Base-by-base conservation (phyloP, 495 filamentous ascomycete genomes). In the Penicillium pulvis region DNA sequence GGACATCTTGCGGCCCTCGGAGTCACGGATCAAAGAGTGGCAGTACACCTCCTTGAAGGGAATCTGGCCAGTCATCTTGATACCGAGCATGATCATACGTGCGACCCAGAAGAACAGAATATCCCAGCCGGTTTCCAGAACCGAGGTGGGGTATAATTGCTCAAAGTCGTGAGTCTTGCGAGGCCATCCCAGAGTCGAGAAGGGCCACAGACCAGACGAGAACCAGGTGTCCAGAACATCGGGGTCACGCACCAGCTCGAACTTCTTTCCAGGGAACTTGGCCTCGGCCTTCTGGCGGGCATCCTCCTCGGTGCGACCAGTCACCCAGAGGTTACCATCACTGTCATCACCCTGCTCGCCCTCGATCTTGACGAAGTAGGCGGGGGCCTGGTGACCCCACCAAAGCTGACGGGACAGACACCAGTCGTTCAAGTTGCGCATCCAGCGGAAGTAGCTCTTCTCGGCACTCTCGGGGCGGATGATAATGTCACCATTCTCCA, bases 211-310 rank as follows among this genome's bases (percentile, higher is more conserved):
- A 23, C 87, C 90, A 49, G 88, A 90, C 51, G 82, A 86, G 77
- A 92, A 93, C 90, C 90, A 93, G 6, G 90, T 93, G 68, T 93
- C 90, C 4, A 92, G 80, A 35, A 90, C 88, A 69, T 93, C 89
- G 41, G 81, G 82, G 60, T 93, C 90, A 31, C 84, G 77, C 61
- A 76, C 70, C 41, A 93, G 77, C 10, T 78, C 80, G 69, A 90
- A 87, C 51, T 85, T 87, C 79, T 87, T 88, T 33, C 81, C 85
- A 6, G 85, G 76, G 66, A 87, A 89, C 69, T 88, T 87, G 61
- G 78, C 78, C 64, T 83, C 79, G 17, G 88, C 88, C 72, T 88
- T 89, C 66, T 77, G 71, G 33, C 71, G 71, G 28, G 85, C 87
- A 65, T 88, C 86, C 62, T 86, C 82, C 63, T 86, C 80, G 4